phyloP scores from a whole-genome alignment of 2,329 filamentous ascomycete species.

The Fusarium sp. region DNA sequence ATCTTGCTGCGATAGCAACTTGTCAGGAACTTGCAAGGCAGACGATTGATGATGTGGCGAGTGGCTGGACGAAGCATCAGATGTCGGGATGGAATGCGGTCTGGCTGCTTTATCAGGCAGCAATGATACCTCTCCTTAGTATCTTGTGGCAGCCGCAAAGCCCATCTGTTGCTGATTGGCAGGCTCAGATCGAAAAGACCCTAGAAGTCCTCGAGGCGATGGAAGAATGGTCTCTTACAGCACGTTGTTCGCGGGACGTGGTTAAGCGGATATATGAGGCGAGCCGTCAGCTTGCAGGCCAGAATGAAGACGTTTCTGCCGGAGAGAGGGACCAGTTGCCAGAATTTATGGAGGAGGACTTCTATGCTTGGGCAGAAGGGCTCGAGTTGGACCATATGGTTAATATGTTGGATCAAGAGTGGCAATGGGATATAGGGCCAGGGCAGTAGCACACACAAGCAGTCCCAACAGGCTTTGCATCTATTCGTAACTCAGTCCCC shows the following conservation, averaged over 20 bases:
- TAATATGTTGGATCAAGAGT: not conserved
- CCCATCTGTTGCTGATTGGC: not conserved
- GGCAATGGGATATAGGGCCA: not conserved
- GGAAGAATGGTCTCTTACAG: not conserved
- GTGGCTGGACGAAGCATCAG: not conserved
- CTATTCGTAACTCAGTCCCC: too few species aligned
- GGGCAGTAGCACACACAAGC: not conserved
- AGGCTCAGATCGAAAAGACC: not conserved
- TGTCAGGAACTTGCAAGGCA: not conserved
- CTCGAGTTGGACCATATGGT: not conserved
- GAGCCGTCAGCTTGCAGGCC: not conserved
- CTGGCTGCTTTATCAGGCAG: not conserved
- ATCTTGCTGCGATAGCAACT: not conserved
- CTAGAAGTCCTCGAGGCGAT: not conserved
- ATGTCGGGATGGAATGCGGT: not conserved
- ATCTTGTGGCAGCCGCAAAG: not conserved
- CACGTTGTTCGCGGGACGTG: not conserved
- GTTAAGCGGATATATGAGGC: not conserved
- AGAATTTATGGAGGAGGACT: not conserved
- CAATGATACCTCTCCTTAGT: not conserved
- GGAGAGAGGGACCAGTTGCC: not conserved
- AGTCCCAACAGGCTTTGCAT: not conserved
- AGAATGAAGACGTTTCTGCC: not conserved
- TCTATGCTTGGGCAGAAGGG: not conserved
- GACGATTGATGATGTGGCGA: not conserved